Evolutionary conservation across 768 basidiomycete species (phyloP).

Genomic region (Bullera alba): DNA sequence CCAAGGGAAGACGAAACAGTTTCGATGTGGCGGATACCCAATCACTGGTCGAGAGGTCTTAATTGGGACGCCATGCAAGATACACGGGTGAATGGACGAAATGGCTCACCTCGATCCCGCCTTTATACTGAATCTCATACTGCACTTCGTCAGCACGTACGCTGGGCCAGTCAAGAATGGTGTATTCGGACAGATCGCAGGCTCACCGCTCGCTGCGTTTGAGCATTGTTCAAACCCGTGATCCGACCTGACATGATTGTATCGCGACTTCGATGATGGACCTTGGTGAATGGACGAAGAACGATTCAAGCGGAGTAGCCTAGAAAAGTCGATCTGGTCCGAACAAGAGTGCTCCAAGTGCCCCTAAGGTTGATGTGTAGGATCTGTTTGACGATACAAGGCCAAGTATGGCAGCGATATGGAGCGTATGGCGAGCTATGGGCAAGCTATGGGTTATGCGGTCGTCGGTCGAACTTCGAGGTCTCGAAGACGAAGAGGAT

Average conservation of each 20-base stretch:
- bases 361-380: too few relatives aligned
- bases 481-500: too few relatives aligned
- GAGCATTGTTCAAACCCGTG: not conserved
- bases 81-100: not conserved
- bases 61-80: not conserved
- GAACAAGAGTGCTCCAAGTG: too few relatives aligned
- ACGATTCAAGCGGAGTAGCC: too few relatives aligned
- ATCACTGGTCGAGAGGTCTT: not conserved
- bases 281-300: too few relatives aligned
- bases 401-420: too few relatives aligned
- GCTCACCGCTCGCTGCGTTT: not conserved
- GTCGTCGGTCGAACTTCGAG: too few relatives aligned
- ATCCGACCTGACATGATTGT: not conserved
- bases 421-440: too few relatives aligned
- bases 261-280: not conserved
- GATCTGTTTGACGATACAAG: too few relatives aligned
- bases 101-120: constrained; percentile 17
- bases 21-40: not conserved
- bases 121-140: constrained; percentile 18
- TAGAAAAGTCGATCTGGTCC: too few relatives aligned
- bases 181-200: not conserved
- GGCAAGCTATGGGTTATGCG: too few relatives aligned
- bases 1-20: not conserved
- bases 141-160: not conserved
- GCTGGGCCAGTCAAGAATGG: not conserved